These are phyloP conservation scores for Neoarthrinium moseri DNA, from an alignment of 2,329 filamentous ascomycete species.

Conservation along the genomic window DNA sequence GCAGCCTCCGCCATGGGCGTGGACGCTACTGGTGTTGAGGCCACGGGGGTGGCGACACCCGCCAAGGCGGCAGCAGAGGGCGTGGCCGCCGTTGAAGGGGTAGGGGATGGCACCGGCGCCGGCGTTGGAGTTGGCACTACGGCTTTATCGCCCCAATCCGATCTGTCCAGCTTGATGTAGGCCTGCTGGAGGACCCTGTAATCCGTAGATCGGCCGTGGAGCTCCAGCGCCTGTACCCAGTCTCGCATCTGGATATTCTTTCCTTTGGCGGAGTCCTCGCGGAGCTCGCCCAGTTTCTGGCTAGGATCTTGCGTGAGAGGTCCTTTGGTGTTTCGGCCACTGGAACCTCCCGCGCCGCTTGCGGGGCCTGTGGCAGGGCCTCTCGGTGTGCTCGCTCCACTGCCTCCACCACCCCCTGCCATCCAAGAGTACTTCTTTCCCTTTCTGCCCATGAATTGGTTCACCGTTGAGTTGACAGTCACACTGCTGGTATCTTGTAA, in stretches of 20 bases:
- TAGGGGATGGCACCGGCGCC: not conserved
- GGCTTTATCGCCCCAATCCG: conserved; percentile 30
- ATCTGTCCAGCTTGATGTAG: conserved; percentile 51
- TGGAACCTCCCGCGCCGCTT: conserved; percentile 31
- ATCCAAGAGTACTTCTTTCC: conserved; percentile 77
- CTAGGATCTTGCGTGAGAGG: conserved; percentile 56
- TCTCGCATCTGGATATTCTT: conserved; percentile 82
- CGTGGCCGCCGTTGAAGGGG: not conserved
- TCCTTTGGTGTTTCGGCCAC: conserved; percentile 29
- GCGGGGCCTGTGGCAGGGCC: conserved; percentile 31
- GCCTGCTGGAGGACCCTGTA: conserved; percentile 59
- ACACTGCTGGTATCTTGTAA: conserved; percentile 77
- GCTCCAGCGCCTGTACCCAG: conserved; percentile 75
- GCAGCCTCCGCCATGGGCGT: not conserved
- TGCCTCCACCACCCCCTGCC: conserved; percentile 48
- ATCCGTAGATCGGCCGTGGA: conserved; percentile 63
- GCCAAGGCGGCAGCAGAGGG: not conserved
- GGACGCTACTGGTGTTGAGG: not conserved
- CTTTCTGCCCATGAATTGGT: conserved; percentile 65
- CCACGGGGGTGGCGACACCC: not conserved
- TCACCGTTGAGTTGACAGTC: conserved; percentile 80
- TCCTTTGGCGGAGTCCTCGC: conserved; percentile 76
- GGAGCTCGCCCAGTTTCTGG: conserved; percentile 69
- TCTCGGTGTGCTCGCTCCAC: conserved; percentile 52
- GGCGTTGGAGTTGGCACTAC: not conserved